Base-by-base conservation (phyloP, 1,284 basidiomycete genomes). In the Ceratobasidium sp. region DNA sequence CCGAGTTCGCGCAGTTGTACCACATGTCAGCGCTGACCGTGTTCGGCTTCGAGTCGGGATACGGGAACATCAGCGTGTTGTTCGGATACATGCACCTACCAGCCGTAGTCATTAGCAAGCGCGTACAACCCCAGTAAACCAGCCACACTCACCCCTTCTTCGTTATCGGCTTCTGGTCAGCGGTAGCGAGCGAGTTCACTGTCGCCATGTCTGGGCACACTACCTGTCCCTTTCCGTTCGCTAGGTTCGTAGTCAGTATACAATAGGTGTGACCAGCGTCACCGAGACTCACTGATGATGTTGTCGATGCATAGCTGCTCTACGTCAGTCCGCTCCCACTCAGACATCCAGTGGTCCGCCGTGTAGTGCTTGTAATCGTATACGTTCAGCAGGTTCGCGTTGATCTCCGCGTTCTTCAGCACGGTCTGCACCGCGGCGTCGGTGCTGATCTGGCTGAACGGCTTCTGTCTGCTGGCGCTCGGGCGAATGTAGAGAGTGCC, bases 301-400 rank as follows among this genome's bases (percentile, higher is more conserved):
- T 66, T 75, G 28, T 80, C 79, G 5, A 76, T 66, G 33, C 79
- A 80, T 20, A 80, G 68, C 55, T 56, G 56, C 71, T 80, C 79
- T 23, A 78, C 70, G 10, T 53, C 55, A 39, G 70, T 80, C 6
- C 77, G 53, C 9, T 69, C 68, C 77, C 79, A 78, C 51, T 78
- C 79, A 18, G 77, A 63, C 23, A 73, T 26, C 68, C 53, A 69
- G 55, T 53, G 70, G 28, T 78, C 77, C 4, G 56, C 55, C 9
- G 73, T 68, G 42, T 67, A 77, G 63, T 77, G 73, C 51, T 67
- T 77, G 64, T 67, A 67, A 13, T 77, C 73, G 63, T 77, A 77
- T 18, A 63, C 12, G 39, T 64, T 76, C 15, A 80, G 46, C 18
- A 78, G 3, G 40, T 73, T 46, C n/a, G 79, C 68, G 42, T 69